These are phyloP conservation scores for Botrytis cinerea DNA, from an alignment of 2,329 filamentous ascomycete species.

Conservation along the genomic window DNA sequence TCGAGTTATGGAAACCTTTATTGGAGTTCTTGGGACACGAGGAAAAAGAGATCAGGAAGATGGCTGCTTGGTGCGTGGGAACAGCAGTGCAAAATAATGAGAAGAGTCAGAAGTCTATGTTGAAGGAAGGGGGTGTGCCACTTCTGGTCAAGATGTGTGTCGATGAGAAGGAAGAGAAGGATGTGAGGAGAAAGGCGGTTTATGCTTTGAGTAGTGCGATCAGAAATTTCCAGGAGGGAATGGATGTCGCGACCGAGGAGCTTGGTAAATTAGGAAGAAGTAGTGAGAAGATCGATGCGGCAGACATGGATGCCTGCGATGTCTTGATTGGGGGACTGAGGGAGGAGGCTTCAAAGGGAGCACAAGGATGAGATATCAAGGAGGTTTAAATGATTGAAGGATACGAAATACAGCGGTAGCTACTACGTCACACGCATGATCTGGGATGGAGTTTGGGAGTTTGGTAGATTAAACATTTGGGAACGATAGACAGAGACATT, in stretches of 20 bases:
- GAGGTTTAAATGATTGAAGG: background rate
- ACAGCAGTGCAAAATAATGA: slow-evolving; percentile 97
- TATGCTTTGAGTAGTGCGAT: slow-evolving; percentile 84
- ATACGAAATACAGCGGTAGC: background rate
- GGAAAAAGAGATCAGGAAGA: slow-evolving; percentile 72
- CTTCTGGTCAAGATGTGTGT: slow-evolving; percentile 67
- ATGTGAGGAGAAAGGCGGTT: slow-evolving; percentile 81
- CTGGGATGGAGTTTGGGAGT: slow-evolving; percentile 21
- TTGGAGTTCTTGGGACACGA: slow-evolving; percentile 67
- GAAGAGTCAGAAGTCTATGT: slow-evolving; percentile 73
- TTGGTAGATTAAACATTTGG: slow-evolving; percentile 10
- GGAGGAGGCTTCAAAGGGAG: slow-evolving; percentile 46
- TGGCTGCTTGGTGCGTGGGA: slow-evolving; percentile 92
- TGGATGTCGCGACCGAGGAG: slow-evolving; percentile 67
- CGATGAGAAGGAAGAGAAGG: slow-evolving; percentile 57
- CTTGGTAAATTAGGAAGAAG: slow-evolving; percentile 55
- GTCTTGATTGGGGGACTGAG: slow-evolving; percentile 68
- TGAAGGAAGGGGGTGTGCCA: slow-evolving; percentile 66
- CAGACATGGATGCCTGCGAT: slow-evolving; percentile 86
- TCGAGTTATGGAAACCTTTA: slow-evolving; percentile 81
- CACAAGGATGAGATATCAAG: background rate
- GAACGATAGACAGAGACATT: background rate
- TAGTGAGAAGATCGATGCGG: slow-evolving; percentile 67
- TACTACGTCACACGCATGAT: background rate
- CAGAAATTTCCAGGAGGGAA: slow-evolving; percentile 85